A percentile compares a stretch with the other conserved stretches of the same genome.
Conservation (phyloP, 768 basidiomycete species). For the Lactarius evosmus region DNA sequence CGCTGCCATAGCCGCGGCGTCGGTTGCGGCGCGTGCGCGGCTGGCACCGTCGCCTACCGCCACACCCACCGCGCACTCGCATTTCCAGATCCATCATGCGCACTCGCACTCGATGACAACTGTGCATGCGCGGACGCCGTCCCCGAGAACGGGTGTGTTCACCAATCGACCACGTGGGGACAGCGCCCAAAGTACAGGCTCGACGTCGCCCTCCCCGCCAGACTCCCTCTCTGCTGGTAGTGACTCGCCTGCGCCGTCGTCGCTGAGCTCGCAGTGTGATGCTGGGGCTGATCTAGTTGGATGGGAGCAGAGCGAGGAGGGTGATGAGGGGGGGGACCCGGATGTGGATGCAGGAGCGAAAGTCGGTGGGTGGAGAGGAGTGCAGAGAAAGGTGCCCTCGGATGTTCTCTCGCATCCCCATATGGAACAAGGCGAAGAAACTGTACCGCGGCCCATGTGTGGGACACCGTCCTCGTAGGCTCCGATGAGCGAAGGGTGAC, state of each 20-base stretch:
- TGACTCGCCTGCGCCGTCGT: constrained; percentile 58
- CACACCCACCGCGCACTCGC: constrained; percentile 23
- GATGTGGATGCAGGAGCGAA: neutral
- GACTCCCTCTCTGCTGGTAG: constrained; percentile 43
- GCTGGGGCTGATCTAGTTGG: constrained; percentile 24
- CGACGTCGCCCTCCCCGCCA: constrained; percentile 32
- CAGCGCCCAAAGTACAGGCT: constrained; percentile 12
- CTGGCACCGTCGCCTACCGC: constrained; percentile 23
- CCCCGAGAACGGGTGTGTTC: constrained; percentile 32
- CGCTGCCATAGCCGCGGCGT: constrained; percentile 18
- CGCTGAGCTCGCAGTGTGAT: constrained; percentile 46
- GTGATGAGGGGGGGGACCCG: constrained; percentile 26
- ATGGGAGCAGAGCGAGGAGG: constrained; percentile 27
- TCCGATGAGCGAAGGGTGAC: neutral
- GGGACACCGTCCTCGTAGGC: constrained; percentile 7
- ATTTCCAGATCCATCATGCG: constrained; percentile 38
- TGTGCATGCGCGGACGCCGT: constrained; percentile 44
- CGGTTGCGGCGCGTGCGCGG: constrained; percentile 18
- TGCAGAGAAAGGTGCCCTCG: constrained; percentile 9
- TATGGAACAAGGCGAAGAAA: neutral
- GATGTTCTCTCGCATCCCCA: neutral
- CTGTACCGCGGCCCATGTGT: neutral
- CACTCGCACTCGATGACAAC: constrained; percentile 52
- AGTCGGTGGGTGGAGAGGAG: neutral
- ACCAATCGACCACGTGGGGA: neutral